Percentiles rank a stretch among this genome's conserved stretches.
These are phyloP conservation scores for Trametes villosa DNA, from an alignment of 768 basidiomycete species.

Conservation along the genomic window DNA sequence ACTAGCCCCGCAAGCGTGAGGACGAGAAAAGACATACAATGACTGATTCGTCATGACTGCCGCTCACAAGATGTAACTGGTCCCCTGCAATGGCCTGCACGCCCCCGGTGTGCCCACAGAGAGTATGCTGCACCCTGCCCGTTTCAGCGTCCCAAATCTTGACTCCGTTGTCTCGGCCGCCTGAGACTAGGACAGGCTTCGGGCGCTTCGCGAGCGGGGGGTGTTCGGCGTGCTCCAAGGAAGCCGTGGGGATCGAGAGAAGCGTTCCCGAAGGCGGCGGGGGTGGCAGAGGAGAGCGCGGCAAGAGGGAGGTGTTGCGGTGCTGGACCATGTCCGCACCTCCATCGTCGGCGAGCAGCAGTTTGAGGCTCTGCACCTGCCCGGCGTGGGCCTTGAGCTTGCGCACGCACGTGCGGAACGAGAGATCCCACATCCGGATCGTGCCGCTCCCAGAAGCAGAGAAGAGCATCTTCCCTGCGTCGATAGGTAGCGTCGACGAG, in stretches of 20 bases:
- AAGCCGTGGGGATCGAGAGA: constrained; percentile 7
- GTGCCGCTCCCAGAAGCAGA: constrained; percentile 95
- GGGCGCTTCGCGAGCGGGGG: constrained; percentile 29
- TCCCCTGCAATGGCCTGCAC: constrained; percentile 96
- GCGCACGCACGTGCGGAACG: constrained; percentile 75
- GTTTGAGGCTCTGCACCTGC: constrained; percentile 89
- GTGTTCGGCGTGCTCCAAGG: background rate
- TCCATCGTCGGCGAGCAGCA: constrained; percentile 71
- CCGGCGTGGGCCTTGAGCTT: constrained; percentile 90
- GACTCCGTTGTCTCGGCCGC: constrained; percentile 93
- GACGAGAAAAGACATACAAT: constrained; percentile 61
- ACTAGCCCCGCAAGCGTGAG: background rate
- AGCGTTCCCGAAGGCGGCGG: constrained; percentile 2
- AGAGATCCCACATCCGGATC: constrained; percentile 94
- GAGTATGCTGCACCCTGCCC: constrained; percentile 74
- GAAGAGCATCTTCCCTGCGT: constrained; percentile 93
- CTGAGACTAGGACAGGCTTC: constrained; percentile 82
- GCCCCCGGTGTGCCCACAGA: constrained; percentile 98
- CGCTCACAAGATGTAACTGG: constrained; percentile 88
- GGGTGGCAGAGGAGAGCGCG: background rate
- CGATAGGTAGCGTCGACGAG: constrained; percentile 51
- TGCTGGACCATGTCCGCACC: constrained; percentile 35
- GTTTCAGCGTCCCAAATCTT: constrained; percentile 95
- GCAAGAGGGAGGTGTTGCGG: background rate
- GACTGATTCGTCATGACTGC: constrained; percentile 95